Conservation (phyloP, 148 eudicot species). For the Camellia lanceoleosa region DNA sequence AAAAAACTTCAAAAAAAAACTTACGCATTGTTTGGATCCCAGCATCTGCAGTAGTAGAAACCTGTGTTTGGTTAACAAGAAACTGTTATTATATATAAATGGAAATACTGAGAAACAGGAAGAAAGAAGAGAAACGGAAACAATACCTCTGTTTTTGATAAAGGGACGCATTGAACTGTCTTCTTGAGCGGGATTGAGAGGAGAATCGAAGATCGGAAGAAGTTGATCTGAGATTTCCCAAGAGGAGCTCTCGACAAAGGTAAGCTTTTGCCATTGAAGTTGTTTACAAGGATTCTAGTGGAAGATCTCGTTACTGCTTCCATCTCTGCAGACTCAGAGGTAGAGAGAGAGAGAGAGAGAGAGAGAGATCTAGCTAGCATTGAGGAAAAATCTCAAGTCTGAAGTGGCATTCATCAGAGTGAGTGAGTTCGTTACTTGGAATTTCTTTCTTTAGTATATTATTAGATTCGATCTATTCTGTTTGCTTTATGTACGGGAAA, state of each 20-base stretch:
- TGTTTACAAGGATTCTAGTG: not conserved
- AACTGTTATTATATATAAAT: not conserved
- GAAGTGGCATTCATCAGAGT: no score
- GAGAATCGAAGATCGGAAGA: not conserved
- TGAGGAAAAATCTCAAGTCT: no score
- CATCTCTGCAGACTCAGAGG: slow-evolving; percentile 14
- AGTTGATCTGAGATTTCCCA: not conserved
- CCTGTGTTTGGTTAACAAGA: not conserved
- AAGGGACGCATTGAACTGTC: slow-evolving; percentile 1
- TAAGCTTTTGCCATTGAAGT: not conserved
- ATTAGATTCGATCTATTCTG: no score
- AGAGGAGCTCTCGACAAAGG: not conserved
- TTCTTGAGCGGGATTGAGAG: not conserved
- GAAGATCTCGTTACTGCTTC: not conserved
- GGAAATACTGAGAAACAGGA: no score
- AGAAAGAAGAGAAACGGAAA: no score
- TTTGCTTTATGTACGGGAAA: no score
- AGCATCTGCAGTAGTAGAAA: not conserved
- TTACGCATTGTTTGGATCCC: slow-evolving; percentile 5
- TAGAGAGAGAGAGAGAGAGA: not conserved
- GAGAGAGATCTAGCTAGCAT: not conserved
- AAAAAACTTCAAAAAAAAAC: not conserved
- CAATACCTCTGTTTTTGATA: not conserved
- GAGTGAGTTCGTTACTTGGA: no score
- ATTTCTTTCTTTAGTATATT: no score